Evolutionary conservation across 306 rosid species (phyloP).

Genomic region (Pyrus communis): DNA sequence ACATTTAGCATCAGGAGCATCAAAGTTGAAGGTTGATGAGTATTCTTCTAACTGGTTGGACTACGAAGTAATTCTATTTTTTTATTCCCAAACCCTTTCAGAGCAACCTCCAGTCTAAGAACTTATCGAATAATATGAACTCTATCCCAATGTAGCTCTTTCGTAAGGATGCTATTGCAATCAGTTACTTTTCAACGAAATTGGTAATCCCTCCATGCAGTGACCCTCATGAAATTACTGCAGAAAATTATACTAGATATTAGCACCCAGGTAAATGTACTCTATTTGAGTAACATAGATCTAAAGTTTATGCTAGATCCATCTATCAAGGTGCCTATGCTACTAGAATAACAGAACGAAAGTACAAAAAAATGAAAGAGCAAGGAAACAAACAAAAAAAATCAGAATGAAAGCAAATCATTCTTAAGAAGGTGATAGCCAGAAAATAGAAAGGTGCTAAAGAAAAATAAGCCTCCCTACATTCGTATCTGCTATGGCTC

Average conservation of each 20-base stretch:
- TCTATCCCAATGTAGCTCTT: constrained; percentile 29
- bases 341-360: background rate
- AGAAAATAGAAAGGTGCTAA: background rate
- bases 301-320: constrained; percentile 17
- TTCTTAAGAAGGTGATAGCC: background rate
- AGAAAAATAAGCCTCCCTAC: background rate
- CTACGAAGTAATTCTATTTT: constrained; percentile 13
- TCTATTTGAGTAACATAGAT: constrained; percentile 21
- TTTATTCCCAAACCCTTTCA: constrained; percentile 17
- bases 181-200: constrained; percentile 31
- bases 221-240: constrained; percentile 44
- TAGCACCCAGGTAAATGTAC: constrained; percentile 36
- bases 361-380: background rate
- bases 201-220: constrained; percentile 43
- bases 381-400: background rate
- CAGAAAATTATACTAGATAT: constrained; percentile 43
- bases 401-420: background rate
- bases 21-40: constrained; percentile 4
- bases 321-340: constrained; percentile 7
- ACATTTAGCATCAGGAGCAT: background rate
- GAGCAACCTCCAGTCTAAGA: constrained; percentile 23
- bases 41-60: constrained; percentile 10
- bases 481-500: background rate
- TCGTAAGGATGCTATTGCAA: constrained; percentile 30
- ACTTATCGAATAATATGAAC: constrained; percentile 25